These are phyloP conservation scores for Penicillium canariense DNA, from an alignment of 495 filamentous ascomycete genomes.

Conservation along the genomic window DNA sequence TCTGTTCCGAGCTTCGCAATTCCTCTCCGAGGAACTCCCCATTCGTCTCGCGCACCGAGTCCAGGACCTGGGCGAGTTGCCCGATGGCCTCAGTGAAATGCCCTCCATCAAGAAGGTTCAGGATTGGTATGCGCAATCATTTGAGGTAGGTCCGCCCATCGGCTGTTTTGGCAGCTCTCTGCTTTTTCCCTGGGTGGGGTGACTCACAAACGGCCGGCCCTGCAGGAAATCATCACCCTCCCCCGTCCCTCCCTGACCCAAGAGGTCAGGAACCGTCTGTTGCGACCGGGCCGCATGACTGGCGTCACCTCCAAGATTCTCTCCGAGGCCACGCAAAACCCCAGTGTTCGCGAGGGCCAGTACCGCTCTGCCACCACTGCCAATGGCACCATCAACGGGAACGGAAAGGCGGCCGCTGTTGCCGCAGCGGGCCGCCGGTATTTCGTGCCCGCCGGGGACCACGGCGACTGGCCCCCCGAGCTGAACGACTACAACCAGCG, in stretches of 20 bases:
- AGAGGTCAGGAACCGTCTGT: constrained; percentile 74
- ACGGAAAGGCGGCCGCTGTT: constrained; percentile 43
- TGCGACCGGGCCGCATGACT: constrained; percentile 65
- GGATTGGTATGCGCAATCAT: constrained; percentile 99
- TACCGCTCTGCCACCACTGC: constrained; percentile 69
- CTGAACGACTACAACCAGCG: constrained; percentile 89
- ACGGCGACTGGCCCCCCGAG: constrained; percentile 89
- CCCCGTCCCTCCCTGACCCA: constrained; percentile 70
- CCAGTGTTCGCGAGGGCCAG: constrained; percentile 82
- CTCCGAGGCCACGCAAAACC: constrained; percentile 81
- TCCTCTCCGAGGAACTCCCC: constrained; percentile 95
- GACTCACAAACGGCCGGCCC: constrained; percentile 7
- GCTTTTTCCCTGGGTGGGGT: neutral
- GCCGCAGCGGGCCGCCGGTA: constrained; percentile 63
- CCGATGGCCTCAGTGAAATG: constrained; percentile 98
- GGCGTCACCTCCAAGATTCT: constrained; percentile 63
- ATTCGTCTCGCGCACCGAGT: constrained; percentile 96
- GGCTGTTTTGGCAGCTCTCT: neutral
- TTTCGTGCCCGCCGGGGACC: constrained; percentile 87
- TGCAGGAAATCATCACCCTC: constrained; percentile 84
- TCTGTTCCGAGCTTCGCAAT: constrained; percentile 94
- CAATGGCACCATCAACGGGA: constrained; percentile 34
- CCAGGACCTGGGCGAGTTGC: constrained; percentile 84
- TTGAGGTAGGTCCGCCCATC: constrained; percentile 68
- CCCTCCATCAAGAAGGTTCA: constrained; percentile 91